These are phyloP conservation scores for Lunularia cruciata DNA, from an alignment of 225 moss, liverwort and hornwort genomes.

Conservation along the genomic window DNA sequence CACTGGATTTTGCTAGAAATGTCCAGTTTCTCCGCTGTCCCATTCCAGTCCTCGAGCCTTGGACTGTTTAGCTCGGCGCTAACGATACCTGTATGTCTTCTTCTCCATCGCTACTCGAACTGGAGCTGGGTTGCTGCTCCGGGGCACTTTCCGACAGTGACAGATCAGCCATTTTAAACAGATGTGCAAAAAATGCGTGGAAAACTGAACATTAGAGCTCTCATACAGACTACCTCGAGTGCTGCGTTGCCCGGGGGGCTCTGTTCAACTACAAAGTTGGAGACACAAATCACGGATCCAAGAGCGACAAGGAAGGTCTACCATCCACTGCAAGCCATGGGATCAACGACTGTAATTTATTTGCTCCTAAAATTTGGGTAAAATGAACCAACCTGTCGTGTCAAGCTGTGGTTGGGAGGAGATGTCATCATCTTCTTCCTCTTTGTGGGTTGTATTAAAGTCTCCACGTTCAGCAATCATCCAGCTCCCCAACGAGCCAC, in stretches of 20 bases:
- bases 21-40: background rate
- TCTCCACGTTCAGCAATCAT: background rate
- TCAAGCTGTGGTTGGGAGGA: slow-evolving; percentile 8
- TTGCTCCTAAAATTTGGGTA: background rate
- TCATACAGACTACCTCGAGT: background rate
- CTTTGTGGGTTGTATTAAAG: background rate
- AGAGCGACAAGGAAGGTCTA: background rate
- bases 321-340: background rate
- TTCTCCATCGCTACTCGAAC: background rate
- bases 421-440: slow-evolving; percentile 13
- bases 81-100: slow-evolving; percentile 1
- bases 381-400: slow-evolving; percentile 11
- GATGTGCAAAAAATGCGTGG: background rate
- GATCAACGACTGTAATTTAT: background rate
- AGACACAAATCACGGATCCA: background rate
- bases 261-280: background rate
- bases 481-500: no score
- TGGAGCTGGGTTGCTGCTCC: background rate
- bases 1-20: background rate
- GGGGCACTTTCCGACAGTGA: no score
- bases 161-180: background rate
- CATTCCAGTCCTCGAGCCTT: background rate
- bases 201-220: background rate
- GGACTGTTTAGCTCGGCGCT: background rate
- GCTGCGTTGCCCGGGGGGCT: background rate